These are phyloP conservation scores for Penicillium sp. DNA, from an alignment of 2,329 filamentous ascomycete genomes.

Conservation along the genomic window DNA sequence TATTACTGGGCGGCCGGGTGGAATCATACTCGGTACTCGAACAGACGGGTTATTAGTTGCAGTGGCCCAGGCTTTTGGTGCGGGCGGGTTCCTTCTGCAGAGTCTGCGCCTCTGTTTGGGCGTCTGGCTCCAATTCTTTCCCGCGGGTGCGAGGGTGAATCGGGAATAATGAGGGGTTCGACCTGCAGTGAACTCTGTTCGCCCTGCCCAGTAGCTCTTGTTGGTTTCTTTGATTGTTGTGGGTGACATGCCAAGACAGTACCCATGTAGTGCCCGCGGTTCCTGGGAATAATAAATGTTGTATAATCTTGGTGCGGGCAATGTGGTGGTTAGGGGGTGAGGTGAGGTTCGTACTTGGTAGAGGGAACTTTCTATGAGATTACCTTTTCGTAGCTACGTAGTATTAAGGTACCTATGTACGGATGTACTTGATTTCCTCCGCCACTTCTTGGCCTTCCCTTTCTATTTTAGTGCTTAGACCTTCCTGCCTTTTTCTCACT, in stretches of 20 bases:
- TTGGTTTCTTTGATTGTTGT: background rate
- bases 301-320: background rate
- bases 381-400: background rate
- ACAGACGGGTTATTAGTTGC: background rate
- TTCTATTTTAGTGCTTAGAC: too few species aligned
- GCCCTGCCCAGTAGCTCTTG: background rate
- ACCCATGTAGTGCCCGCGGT: background rate
- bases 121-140: background rate
- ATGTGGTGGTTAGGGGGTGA: background rate
- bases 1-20: background rate
- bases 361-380: too few species aligned
- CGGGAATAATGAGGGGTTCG: background rate
- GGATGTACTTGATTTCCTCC: too few species aligned
- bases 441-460: too few species aligned
- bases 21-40: too few species aligned
- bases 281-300: background rate
- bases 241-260: background rate
- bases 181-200: background rate
- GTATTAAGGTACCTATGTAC: background rate
- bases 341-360: background rate
- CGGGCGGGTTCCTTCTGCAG: background rate
- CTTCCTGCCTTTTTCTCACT: too few species aligned
- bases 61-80: too few species aligned
- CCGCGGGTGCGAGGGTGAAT: background rate
- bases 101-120: background rate